Base-by-base conservation (phyloP, 352 stramenopile species). In the Pythium insidiosum region DNA sequence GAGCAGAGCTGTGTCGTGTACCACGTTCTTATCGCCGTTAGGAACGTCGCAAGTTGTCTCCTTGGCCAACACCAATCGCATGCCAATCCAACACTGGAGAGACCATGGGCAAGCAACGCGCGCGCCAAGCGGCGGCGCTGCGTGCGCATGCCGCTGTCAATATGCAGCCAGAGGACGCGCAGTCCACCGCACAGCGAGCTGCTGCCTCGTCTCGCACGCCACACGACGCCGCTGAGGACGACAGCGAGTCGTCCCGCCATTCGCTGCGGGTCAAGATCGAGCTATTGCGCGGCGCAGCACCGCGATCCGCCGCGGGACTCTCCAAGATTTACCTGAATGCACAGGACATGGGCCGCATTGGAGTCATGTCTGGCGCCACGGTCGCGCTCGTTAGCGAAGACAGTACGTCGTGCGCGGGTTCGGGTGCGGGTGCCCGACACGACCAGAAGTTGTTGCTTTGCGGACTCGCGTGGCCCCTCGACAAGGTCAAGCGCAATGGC, bases 311-410 rank as follows among this genome's bases (percentile, higher is more conserved):
- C 5, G 52, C 61, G 21, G 67, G 68, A 2, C 62, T 81, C 43
- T 81, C 64, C 7, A 89, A 86, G 39, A 61, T 89, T 18, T 86
- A 87, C 43, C 43, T 89, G 18, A 81, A 73, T 41, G 60, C 72
- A 0, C 53, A 54, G 29, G 73, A 85, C 49, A 81, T 89, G 67
- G 23, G 45, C 2, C 25, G 49, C 0, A 66, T 50, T 24, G 40
- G 44, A 0, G 52, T 89, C 20, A 58, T 66, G 28, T 64, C 73
- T 0, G 76, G 76, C 19, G 38, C 43, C 6, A 39, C 53, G 31
- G 62, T 87, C 43, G 51, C 55, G 24, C 48, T 86, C 12, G 43
- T 56, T 19, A 24, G 38, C 12, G 47, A 45, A 9, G 28, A 49
- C 25, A n/a, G n/a, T n/a, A n/a, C n/a, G n/a, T n/a, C n/a, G n/a